Percentiles rank a stretch among this genome's conserved stretches.
Evolutionary conservation across 2,329 filamentous ascomycete species (phyloP).

Genomic region (Cladosporium sp.): DNA sequence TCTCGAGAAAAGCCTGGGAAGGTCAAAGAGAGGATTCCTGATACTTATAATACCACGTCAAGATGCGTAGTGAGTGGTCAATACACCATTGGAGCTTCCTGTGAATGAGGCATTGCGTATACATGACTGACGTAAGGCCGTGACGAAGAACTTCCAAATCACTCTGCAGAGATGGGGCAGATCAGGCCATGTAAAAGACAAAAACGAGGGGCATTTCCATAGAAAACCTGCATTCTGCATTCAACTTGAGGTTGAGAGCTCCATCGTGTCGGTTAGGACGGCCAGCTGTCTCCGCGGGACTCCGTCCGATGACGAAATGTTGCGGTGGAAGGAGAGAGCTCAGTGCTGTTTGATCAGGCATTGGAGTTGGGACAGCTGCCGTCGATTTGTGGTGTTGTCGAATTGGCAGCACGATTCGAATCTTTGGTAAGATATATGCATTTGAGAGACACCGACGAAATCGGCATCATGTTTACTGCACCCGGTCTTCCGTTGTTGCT

Average conservation of each 20-base stretch:
- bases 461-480: not conserved
- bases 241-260: not conserved
- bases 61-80: too few species aligned
- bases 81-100: not conserved
- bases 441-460: too few species aligned
- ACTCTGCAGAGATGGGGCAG: not conserved
- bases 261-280: not conserved
- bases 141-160: conserved; percentile 2
- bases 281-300: not conserved
- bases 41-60: conserved; percentile 1
- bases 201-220: too few species aligned
- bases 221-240: too few species aligned
- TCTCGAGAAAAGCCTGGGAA: not conserved
- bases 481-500: not conserved
- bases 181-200: conserved; percentile 2
- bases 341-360: too few species aligned
- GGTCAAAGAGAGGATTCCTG: not conserved
- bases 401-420: too few species aligned
- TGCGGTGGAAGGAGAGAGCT: too few species aligned
- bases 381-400: too few species aligned
- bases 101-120: not conserved
- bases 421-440: too few species aligned
- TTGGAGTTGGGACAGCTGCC: too few species aligned
- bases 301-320: not conserved
- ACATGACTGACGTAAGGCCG: conserved; percentile 3